A percentile compares a stretch with the other conserved stretches of the same genome.
phyloP scores from a whole-genome alignment of 495 filamentous ascomycete genomes.

The Aspergillus saccharolyticus region DNA sequence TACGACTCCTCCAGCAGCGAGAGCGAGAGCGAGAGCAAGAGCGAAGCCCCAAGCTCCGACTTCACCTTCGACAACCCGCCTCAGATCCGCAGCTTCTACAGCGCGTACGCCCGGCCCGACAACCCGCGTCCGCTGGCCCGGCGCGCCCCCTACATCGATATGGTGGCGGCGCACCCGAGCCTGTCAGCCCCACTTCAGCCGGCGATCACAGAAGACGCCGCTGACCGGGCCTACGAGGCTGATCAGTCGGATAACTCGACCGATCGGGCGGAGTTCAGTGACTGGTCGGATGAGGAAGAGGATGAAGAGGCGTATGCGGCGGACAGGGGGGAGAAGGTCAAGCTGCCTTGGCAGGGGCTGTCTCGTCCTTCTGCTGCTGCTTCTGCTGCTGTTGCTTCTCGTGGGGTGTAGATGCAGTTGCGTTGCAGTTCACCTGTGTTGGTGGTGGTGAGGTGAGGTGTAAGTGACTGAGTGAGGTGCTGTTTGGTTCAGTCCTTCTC shows the following conservation, averaged over 20 bases:
- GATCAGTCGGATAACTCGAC: neutral
- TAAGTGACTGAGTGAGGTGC: too few relatives aligned
- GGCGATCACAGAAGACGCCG: neutral
- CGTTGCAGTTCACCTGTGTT: too few relatives aligned
- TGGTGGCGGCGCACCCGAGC: neutral
- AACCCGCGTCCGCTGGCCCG: neutral
- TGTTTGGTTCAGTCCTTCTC: too few relatives aligned
- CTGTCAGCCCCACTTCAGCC: neutral
- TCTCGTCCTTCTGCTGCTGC: too few relatives aligned
- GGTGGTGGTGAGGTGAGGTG: too few relatives aligned
- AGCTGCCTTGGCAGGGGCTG: too few relatives aligned
- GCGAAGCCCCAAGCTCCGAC: neutral
- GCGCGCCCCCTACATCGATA: neutral
- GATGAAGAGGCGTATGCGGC: neutral
- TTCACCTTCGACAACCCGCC: neutral
- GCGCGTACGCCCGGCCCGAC: neutral
- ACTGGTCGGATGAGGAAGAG: neutral
- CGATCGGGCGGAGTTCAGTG: neutral
- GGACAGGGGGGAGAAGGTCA: too few relatives aligned
- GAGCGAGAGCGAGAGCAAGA: too few relatives aligned
- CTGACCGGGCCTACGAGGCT: conserved; percentile 4
- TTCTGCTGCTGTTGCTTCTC: too few relatives aligned
- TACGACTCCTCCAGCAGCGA: too few relatives aligned
- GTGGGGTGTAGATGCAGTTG: too few relatives aligned
- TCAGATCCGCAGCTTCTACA: neutral